phyloP scores from a whole-genome alignment of 805 yeast species.

The Pichia phayaonensis region DNA sequence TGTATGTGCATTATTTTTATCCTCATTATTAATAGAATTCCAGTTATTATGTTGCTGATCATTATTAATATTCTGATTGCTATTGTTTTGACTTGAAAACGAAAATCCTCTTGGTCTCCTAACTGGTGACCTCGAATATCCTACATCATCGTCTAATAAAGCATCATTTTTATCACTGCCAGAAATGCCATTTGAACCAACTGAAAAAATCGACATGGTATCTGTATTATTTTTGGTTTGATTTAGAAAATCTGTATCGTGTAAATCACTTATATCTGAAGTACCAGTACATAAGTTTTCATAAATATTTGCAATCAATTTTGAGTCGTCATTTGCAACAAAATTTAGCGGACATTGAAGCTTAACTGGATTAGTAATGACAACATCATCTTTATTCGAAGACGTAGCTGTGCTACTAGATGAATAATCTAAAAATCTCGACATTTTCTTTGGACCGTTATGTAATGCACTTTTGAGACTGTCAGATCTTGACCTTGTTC shows the following conservation, averaged over 20 bases:
- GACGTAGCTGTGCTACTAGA: not conserved
- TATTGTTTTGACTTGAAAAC: slow-evolving; percentile 2
- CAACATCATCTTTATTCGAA: slow-evolving; percentile 12
- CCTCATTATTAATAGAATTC: not conserved
- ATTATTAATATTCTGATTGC: not conserved
- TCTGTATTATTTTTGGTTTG: slow-evolving; percentile 10
- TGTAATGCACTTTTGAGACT: slow-evolving; percentile 1
- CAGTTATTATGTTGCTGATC: not conserved
- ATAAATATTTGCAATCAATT: slow-evolving; percentile 21
- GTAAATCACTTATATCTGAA: slow-evolving; percentile 19
- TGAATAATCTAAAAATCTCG: slow-evolving; percentile 17
- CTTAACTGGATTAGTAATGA: slow-evolving; percentile 31
- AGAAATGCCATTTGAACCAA: slow-evolving; percentile 14
- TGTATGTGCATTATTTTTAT: slow-evolving; percentile 9
- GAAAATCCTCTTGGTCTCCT: slow-evolving; percentile 13
- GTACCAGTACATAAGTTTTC: slow-evolving; percentile 19
- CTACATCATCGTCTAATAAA: slow-evolving; percentile 3
- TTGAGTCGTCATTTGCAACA: slow-evolving; percentile 25
- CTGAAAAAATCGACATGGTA: slow-evolving; percentile 21
- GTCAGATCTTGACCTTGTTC: not conserved
- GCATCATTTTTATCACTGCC: slow-evolving; percentile 14
- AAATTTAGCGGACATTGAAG: slow-evolving; percentile 30
- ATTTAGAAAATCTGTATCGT: slow-evolving; percentile 7
- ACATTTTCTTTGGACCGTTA: slow-evolving; percentile 10
- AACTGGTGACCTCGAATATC: not conserved